Evolutionary conservation across 2,329 filamentous ascomycete species (phyloP), one percentile per base, ranked within the genome.

Genomic region (Paecilomyces dactylethromorphus): DNA sequence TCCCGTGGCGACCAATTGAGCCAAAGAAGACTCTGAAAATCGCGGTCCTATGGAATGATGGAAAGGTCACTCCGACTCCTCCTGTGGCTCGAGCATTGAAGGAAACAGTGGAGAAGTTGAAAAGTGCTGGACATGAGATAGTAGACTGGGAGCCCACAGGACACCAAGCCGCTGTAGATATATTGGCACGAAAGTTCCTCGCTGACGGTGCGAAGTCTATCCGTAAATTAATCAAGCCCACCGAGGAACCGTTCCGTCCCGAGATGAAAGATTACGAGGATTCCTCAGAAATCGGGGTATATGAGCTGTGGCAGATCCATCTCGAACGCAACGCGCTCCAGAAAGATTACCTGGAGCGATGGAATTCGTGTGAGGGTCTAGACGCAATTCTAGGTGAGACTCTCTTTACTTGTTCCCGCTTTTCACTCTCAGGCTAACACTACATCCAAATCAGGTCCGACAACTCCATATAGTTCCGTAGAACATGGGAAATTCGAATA

Each of bases 11-110:
- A 1, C n/a, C 54, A 1, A 56, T 61, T 0, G 56, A 61, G 18
- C 56, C 58, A 1, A 64, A 63, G 12, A 55, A 61, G 12, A 69
- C 68, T 50, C 71, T 89, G 21, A 81, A 77, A 55, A 75, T 89
- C 55, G 86, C 76, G 4, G 79, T 89, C 7, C 74, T 88, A 64
- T 84, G 80, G 78, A 73, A 84, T 66, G 87, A 89, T 65, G 82
- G 80, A 12, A 76, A 87, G 39, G 85, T 87, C 1, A 76, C 70
- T 1, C 87, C 87, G 0, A 87, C 87, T 22, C 86, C 87, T 1
- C 87, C 87, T 0, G 80, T 89, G 1, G 69, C 78, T 0, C 79
- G 86, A 2, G 86, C 84, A 1, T 69, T 90, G 4, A 69, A 73
- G 3, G 68, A 74, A 3, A 73, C 82, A 0, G 78, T 76, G 1